A percentile compares a stretch with the other conserved stretches of the same genome.
These are phyloP conservation scores for Fusarium newnesense DNA, from an alignment of 2,329 filamentous ascomycete species.

Conservation along the genomic window DNA sequence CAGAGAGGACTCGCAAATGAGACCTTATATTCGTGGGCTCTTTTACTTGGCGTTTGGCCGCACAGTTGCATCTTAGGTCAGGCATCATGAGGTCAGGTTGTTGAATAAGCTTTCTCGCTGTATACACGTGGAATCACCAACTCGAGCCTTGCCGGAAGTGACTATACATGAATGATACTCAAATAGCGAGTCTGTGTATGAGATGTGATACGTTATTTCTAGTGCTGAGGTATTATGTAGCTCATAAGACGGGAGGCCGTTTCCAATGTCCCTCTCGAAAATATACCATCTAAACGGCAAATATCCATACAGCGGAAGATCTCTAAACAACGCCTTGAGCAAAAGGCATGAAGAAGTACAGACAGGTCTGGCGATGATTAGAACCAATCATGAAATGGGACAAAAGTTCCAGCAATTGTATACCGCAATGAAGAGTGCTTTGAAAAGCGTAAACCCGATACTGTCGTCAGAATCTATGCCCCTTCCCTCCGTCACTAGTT, in stretches of 20 bases:
- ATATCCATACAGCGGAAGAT: no score
- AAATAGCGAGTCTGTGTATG: rapidly evolving
- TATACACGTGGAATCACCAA: neutral
- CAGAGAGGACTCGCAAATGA: rapidly evolving
- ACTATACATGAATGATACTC: rapidly evolving
- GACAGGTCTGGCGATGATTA: rapidly evolving
- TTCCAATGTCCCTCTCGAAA: rapidly evolving
- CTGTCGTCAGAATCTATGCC: neutral
- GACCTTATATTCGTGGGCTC: rapidly evolving
- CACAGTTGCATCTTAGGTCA: no score
- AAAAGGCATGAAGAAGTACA: neutral
- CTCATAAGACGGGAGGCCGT: rapidly evolving
- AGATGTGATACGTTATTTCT: rapidly evolving
- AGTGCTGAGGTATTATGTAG: neutral
- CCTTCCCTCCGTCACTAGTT: no score
- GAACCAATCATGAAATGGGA: neutral
- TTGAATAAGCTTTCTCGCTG: neutral
- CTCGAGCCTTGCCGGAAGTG: rapidly evolving
- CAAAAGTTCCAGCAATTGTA: rapidly evolving
- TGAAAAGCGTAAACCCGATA: neutral
- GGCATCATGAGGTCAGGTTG: neutral
- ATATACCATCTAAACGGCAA: neutral
- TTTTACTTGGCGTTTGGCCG: rapidly evolving
- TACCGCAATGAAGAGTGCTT: rapidly evolving
- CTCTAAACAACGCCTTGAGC: rapidly evolving